Evolutionary conservation across 177 flowering plant species (phyloP).

Genomic region (Vitis hybrid): DNA sequence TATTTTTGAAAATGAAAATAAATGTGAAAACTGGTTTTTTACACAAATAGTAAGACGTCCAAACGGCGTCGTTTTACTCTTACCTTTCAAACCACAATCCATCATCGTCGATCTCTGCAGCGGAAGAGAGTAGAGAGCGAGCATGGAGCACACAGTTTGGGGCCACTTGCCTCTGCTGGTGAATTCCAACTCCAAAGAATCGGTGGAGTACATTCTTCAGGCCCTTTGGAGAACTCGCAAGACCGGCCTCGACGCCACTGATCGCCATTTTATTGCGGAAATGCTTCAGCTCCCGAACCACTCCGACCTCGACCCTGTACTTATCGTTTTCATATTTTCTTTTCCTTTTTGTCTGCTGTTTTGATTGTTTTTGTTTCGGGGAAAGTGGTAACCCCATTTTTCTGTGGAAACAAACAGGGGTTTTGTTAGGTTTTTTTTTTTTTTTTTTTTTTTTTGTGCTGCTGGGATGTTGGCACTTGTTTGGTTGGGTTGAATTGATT

Average conservation of each 20-base stretch:
- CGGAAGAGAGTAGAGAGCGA: neutral
- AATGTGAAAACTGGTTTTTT: no score
- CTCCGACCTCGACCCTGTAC: constrained; percentile 72
- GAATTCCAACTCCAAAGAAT: constrained; percentile 63
- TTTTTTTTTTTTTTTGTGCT: no score
- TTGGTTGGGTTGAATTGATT: no score
- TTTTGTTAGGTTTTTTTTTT: no score
- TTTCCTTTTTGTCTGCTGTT: neutral
- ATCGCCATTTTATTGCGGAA: constrained; percentile 48
- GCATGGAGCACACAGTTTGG: constrained; percentile 61
- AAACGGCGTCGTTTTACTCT: no score
- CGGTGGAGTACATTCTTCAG: constrained; percentile 68
- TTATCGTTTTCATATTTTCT: constrained; percentile 1
- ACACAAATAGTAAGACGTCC: no score
- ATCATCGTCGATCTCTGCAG: neutral
- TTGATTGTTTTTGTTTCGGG: neutral
- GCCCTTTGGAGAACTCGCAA: constrained; percentile 72
- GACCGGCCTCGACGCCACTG: constrained; percentile 64
- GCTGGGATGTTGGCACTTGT: no score
- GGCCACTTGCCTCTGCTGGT: constrained; percentile 65
- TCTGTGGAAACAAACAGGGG: no score
- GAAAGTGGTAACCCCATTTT: neutral
- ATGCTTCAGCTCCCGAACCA: constrained; percentile 60
- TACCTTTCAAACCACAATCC: no score
- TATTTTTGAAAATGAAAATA: no score